Evolutionary conservation across 2,329 filamentous ascomycete species (phyloP), one percentile per base, ranked within the genome.

Genomic region (Paecilomyces sp.): DNA sequence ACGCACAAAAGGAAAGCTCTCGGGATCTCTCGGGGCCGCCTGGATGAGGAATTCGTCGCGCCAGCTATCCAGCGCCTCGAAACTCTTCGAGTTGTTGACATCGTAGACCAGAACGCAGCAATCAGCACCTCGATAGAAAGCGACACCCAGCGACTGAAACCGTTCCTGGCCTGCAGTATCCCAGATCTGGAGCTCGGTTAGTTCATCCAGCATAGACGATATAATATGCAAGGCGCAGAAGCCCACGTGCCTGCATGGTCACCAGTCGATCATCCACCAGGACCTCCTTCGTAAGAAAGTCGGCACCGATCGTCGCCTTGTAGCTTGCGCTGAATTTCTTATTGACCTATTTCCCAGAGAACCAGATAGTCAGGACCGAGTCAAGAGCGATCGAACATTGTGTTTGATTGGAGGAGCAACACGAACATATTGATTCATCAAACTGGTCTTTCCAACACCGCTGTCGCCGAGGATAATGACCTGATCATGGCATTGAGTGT

Each of bases 341-440:
- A 84, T 99, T 99, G 85, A 99, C 93, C 93, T 97, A 67, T 67
- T 54, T 55, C 58, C 28, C 28, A 54, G 47, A 50, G 58, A 47
- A 50, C 22, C 31, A 33, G 8, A 33, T 8, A 53, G 13, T 51
- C 5, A 28, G 24, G 53, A 15, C 25, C 6, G 22, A 41, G n/a
- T 24, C 8, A 8, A 33, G 53, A 25, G 30, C 24, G 15, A n/a
- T 33, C 33, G 36, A 47, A 25, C 25, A 25, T 41, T 33, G 6
- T 36, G 47, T 52, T 56, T 13, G 65, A 47, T 28, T 11, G 61
- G 58, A 58, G 33, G 64, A 60, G 55, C 60, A 22, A 22, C 22
- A 70, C 90, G 77, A 87, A 97, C 94, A 90, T 97, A 99, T 97
- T 99, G 94, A 81, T 99, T 99, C 94, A 99, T 99, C 85, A 99